phyloP scores from a whole-genome alignment of 2,329 filamentous ascomycete genomes.

The Apiospora phragmitis region DNA sequence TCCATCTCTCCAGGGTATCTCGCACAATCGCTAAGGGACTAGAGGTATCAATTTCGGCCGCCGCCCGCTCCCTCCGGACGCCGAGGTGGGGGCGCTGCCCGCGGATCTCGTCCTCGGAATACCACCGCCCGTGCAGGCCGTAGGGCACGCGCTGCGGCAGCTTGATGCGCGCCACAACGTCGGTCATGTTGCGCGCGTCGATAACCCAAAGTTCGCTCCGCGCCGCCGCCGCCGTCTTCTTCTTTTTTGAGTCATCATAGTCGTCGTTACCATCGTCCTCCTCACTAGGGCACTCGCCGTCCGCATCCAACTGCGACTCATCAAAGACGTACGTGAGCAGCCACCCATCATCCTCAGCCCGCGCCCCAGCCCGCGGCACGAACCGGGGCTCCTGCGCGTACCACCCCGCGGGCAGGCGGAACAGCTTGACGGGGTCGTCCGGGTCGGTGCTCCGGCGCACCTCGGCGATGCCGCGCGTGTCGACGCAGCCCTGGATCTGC shows the following conservation, averaged over 20 bases:
- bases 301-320: slow-evolving; percentile 59
- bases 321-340: slow-evolving; percentile 71
- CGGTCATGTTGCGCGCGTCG: slow-evolving; percentile 61
- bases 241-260: too few relatives aligned
- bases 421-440: slow-evolving; percentile 60
- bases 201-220: slow-evolving; percentile 69
- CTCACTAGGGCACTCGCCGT: slow-evolving; percentile 43
- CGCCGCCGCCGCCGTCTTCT: slow-evolving; percentile 26
- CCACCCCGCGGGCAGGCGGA: slow-evolving; percentile 59
- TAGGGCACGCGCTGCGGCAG: slow-evolving; percentile 70
- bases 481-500: slow-evolving; percentile 61
- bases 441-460: slow-evolving; percentile 46
- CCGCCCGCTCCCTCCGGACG: slow-evolving; percentile 20
- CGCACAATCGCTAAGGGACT: slow-evolving; percentile 26
- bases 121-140: slow-evolving; percentile 66
- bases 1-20: slow-evolving; percentile 23
- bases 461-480: slow-evolving; percentile 53
- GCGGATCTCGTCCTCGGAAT: slow-evolving; percentile 51
- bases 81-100: slow-evolving; percentile 41
- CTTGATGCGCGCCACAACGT: slow-evolving; percentile 57
- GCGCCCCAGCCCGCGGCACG: slow-evolving; percentile 45
- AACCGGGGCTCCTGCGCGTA: slow-evolving; percentile 70
- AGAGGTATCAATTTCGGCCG: slow-evolving; percentile 23
- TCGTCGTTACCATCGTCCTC: background rate
- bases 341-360: slow-evolving; percentile 65